Conservation (phyloP, 768 basidiomycete genomes). For the Roridomyces roridus region DNA sequence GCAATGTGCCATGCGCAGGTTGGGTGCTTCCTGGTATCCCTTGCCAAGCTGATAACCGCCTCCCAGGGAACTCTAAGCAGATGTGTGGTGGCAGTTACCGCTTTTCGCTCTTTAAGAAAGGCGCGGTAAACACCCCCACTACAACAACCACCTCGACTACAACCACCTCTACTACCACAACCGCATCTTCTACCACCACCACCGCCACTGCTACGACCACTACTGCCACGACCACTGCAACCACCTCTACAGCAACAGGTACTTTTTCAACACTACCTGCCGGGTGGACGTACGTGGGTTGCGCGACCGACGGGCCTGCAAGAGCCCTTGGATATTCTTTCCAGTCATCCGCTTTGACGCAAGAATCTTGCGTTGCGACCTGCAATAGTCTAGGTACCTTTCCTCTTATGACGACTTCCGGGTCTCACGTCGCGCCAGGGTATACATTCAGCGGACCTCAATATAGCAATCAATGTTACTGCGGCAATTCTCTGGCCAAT, state of each 20-base stretch:
- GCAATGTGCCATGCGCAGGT: slow-evolving; percentile 13
- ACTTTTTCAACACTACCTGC: background rate
- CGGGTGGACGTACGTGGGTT: background rate
- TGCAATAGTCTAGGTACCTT: no score
- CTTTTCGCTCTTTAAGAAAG: slow-evolving; percentile 1
- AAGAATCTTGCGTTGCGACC: no score
- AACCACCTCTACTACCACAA: background rate
- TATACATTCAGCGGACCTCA: slow-evolving; percentile 26
- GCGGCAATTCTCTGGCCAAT: slow-evolving; percentile 9
- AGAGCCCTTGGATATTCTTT: no score
- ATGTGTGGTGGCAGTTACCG: slow-evolving; percentile 1
- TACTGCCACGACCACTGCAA: background rate
- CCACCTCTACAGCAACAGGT: background rate
- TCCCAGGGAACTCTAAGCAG: slow-evolving; percentile 2
- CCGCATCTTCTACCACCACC: background rate
- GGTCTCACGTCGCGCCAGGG: background rate
- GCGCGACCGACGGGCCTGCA: no score
- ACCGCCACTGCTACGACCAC: no score
- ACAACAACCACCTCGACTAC: background rate
- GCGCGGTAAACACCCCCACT: no score
- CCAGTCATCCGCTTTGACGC: no score
- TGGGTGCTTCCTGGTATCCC: background rate
- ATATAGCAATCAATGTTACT: slow-evolving; percentile 39
- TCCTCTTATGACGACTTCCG: no score
- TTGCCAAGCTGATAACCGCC: background rate